Conservation (phyloP, 2,329 filamentous ascomycete genomes). For the Curvularia lunata region DNA sequence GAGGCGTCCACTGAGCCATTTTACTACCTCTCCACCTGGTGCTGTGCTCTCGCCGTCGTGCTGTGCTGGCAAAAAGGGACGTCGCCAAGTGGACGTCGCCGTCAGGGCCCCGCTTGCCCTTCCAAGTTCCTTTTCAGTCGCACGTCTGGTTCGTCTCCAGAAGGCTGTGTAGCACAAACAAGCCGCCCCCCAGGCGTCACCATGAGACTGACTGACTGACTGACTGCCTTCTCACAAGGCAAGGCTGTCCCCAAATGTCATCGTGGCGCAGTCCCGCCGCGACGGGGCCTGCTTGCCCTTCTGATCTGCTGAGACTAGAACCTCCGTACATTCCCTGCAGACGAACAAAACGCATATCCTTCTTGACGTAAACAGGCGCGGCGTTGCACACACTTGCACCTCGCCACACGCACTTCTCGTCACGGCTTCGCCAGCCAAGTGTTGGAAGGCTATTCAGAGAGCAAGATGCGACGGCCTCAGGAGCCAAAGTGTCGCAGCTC, state of each 20-base stretch:
- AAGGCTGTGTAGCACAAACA: slow-evolving; percentile 25
- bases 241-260: no score
- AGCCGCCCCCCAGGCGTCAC: slow-evolving; percentile 14
- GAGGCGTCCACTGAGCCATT: slow-evolving; percentile 18
- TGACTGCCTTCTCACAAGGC: no score
- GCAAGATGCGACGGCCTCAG: slow-evolving; percentile 26
- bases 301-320: background rate
- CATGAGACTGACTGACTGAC: no score
- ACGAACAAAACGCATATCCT: background rate
- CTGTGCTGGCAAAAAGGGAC: slow-evolving; percentile 29
- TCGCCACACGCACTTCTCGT: background rate
- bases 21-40: slow-evolving; percentile 25
- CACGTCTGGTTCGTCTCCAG: slow-evolving; percentile 5
- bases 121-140: slow-evolving; percentile 7
- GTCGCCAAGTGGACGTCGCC: background rate
- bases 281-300: background rate
- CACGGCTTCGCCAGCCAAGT: slow-evolving; percentile 5
- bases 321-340: background rate
- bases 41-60: slow-evolving; percentile 25
- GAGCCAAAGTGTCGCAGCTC: slow-evolving; percentile 25
- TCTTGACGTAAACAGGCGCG: background rate
- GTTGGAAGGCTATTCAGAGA: slow-evolving; percentile 12
- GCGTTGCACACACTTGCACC: background rate
- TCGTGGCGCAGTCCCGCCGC: no score
- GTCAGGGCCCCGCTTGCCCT: background rate